phyloP scores from a whole-genome alignment of 73 alveolate genomes.

The Paramecium sexaurelia region DNA sequence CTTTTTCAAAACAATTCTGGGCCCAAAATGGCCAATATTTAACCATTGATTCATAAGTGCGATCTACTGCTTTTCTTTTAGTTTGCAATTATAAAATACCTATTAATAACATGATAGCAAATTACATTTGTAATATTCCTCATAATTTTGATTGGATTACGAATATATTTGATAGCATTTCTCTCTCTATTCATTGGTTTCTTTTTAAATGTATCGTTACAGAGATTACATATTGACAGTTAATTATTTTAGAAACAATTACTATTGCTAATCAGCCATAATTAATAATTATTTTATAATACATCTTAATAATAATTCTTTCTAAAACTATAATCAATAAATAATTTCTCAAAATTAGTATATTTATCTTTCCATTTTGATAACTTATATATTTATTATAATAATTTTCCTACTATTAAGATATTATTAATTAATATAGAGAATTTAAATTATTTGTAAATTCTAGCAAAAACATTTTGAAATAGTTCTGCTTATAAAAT shows the following conservation, averaged over 20 bases:
- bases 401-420: too few species aligned
- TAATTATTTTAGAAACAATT: slow-evolving; percentile 2
- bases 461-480: too few species aligned
- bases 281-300: neutral
- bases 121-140: neutral
- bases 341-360: neutral
- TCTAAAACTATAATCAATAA: neutral
- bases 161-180: slow-evolving; percentile 1
- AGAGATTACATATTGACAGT: slow-evolving; percentile 28
- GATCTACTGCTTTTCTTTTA: neutral
- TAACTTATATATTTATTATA: neutral
- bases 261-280: slow-evolving; percentile 30
- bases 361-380: neutral
- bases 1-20: neutral
- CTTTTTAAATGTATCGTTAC: neutral
- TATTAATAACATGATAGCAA: neutral
- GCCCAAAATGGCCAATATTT: neutral
- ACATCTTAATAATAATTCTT: neutral
- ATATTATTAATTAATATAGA: too few species aligned
- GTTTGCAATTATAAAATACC: neutral
- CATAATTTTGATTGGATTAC: slow-evolving; percentile 1
- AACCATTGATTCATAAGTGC: neutral
- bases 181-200: slow-evolving; percentile 14
- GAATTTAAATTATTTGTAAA: too few species aligned
- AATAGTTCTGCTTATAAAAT: neutral